phyloP scores from a whole-genome alignment of 2,329 filamentous ascomycete genomes.

The Fusarium concolor region DNA sequence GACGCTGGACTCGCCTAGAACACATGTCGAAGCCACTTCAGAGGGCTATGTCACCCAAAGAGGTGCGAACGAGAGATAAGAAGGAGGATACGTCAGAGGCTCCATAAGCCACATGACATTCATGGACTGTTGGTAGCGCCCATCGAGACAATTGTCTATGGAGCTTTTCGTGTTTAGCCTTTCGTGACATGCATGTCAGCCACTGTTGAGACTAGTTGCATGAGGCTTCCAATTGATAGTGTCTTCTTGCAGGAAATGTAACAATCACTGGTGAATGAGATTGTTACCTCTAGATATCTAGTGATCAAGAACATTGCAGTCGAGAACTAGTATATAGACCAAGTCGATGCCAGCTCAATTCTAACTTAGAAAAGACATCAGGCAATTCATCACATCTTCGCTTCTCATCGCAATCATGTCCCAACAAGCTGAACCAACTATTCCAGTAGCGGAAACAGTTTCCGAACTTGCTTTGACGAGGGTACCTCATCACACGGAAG shows the following conservation, averaged over 20 bases:
- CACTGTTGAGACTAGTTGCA: neutral
- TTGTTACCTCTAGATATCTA: neutral
- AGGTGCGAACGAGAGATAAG: neutral
- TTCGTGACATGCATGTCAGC: neutral
- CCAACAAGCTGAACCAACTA: neutral
- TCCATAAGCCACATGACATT: neutral
- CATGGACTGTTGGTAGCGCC: neutral
- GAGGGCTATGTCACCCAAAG: neutral
- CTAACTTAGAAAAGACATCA: neutral
- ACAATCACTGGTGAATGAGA: neutral
- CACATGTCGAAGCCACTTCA: neutral
- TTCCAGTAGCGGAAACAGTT: too few relatives aligned
- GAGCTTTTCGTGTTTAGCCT: neutral
- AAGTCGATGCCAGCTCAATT: too few relatives aligned
- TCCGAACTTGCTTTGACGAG: neutral
- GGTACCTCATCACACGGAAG: neutral
- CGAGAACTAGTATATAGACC: neutral
- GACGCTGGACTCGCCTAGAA: neutral
- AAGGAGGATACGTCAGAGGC: neutral
- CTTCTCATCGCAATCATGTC: neutral
- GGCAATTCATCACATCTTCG: neutral
- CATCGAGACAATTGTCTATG: too few relatives aligned
- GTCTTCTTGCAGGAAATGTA: slow-evolving; percentile 1
- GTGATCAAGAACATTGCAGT: accelerated
- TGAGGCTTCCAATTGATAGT: neutral